Conservation (phyloP, 208 protist genomes). For the Trypanosoma rangeli region DNA sequence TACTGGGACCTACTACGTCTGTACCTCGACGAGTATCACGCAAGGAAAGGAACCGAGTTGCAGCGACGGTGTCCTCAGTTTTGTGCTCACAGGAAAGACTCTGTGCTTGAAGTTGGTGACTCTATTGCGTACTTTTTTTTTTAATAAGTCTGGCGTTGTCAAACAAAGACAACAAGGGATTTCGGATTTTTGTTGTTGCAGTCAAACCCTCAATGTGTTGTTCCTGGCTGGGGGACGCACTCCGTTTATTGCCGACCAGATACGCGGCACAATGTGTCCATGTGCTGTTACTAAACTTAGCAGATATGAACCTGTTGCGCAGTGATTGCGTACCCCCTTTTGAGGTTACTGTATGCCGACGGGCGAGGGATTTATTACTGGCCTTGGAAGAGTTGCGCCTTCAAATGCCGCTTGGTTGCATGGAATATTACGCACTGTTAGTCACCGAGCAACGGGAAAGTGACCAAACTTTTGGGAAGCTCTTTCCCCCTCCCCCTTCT, state of each 20-base stretch:
- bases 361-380: conserved; percentile 19
- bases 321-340: not conserved
- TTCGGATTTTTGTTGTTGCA: conserved; percentile 41
- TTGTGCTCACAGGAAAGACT: conserved; percentile 13
- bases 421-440: conserved; percentile 27
- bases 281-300: conserved; percentile 23
- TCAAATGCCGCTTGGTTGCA: conserved; percentile 26
- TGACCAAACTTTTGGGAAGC: not conserved
- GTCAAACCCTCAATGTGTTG: conserved; percentile 19
- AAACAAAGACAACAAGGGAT: conserved; percentile 31
- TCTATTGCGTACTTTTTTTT: conserved; percentile 38
- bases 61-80: conserved; percentile 27
- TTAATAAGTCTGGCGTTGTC: conserved; percentile 34
- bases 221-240: conserved; percentile 17
- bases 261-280: conserved; percentile 19
- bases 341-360: conserved; percentile 4
- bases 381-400: conserved; percentile 21
- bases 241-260: conserved; percentile 21
- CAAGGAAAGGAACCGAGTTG: conserved; percentile 1
- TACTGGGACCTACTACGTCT: conserved; percentile 44
- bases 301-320: conserved; percentile 4
- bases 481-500: conserved; percentile 6
- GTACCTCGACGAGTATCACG: conserved; percentile 32
- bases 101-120: conserved; percentile 22
- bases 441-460: not conserved